Conservation (phyloP, 805 yeast genomes). For the Dipodascus albidus region DNA sequence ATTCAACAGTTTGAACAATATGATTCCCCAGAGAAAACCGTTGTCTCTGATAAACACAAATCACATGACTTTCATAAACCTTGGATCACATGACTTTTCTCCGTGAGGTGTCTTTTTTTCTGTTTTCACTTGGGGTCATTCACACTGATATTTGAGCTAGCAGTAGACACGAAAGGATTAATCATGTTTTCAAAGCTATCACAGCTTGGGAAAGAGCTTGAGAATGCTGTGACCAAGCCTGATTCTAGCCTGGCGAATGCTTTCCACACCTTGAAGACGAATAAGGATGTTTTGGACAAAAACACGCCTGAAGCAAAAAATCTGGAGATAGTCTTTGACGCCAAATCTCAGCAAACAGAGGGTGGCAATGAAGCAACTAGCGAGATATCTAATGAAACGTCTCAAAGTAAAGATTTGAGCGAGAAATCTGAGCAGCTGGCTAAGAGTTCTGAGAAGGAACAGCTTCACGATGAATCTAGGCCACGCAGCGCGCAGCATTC, state of each 20-base stretch:
- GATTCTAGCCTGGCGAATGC: background rate
- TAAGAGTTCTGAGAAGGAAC: too few relatives aligned
- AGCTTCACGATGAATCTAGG: background rate
- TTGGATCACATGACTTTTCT: background rate
- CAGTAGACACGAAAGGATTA: background rate
- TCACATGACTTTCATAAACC: too few relatives aligned
- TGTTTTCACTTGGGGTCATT: background rate
- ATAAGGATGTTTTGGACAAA: background rate
- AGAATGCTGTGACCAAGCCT: background rate
- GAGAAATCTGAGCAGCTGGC: too few relatives aligned
- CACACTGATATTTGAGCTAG: too few relatives aligned
- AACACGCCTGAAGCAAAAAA: background rate
- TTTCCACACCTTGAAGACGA: background rate
- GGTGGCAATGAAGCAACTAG: too few relatives aligned
- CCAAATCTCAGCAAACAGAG: background rate
- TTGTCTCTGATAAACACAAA: background rate
- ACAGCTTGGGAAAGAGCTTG: background rate
- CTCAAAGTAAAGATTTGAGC: too few relatives aligned
- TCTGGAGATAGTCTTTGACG: slow-evolving; percentile 1
- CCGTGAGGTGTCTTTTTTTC: background rate
- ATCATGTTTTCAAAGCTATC: background rate
- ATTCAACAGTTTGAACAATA: too few relatives aligned
- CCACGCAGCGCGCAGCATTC: background rate
- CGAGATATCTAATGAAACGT: too few relatives aligned
- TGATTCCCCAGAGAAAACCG: too few relatives aligned